Conservation (phyloP, 176 grass and related monocot genomes). For the Oryza australiensis region DNA sequence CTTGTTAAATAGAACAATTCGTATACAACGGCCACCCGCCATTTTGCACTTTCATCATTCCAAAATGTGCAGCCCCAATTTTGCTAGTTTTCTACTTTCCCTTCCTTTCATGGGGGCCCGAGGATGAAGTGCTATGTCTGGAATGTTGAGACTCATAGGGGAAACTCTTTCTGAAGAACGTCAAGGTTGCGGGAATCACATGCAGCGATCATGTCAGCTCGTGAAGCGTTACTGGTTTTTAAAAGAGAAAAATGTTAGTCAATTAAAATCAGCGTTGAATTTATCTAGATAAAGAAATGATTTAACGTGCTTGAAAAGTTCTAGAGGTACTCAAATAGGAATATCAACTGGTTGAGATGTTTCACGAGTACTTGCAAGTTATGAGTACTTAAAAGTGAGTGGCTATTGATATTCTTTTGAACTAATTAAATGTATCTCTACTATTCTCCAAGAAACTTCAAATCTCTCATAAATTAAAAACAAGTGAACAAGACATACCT, state of each 20-base stretch:
- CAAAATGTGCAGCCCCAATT: not conserved
- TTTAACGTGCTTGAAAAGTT: not conserved
- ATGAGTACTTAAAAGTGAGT: not conserved
- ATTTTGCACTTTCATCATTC: not conserved
- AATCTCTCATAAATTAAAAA: conserved; percentile 10
- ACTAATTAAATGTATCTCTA: not conserved
- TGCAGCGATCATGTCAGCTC: conserved; percentile 88
- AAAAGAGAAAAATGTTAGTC: conserved; percentile 23
- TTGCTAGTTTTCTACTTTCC: conserved; percentile 1
- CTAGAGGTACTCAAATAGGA: not conserved
- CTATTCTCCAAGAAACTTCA: not conserved
- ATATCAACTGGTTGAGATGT: not conserved
- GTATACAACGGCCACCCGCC: not conserved
- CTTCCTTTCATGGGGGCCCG: not conserved
- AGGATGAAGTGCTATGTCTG: not conserved
- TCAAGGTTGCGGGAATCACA: conserved; percentile 92
- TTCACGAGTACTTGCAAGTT: not conserved
- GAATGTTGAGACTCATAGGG: conserved; percentile 44
- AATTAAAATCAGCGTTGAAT: conserved; percentile 19
- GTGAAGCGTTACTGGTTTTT: conserved; percentile 64
- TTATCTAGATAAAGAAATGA: not conserved
- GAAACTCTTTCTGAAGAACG: conserved; percentile 95
- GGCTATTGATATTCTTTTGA: not conserved
- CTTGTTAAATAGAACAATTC: not conserved
- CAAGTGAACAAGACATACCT: conserved; percentile 40